Evolutionary conservation across 768 basidiomycete species (phyloP), one percentile per base, ranked within the genome.

Genomic region (Antrodiella citrinella): DNA sequence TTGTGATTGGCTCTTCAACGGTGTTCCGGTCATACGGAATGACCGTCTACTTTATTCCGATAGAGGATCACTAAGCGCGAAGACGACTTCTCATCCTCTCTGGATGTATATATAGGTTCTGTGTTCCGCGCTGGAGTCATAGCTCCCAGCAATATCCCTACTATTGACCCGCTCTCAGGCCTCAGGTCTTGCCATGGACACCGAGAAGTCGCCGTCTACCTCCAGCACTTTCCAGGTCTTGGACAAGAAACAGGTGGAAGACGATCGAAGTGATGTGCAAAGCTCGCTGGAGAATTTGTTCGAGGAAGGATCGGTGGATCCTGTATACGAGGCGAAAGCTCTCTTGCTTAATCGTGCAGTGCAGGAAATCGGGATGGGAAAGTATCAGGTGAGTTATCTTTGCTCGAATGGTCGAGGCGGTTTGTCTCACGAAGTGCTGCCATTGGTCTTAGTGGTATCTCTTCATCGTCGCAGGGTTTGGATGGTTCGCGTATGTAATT

Each of bases 401-500:
- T 9, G 11, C 18, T 12, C 23, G 4, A 1, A 9, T 12, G 11
- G n/a, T n/a, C 13, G 22, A 11, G 4, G n/a, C 25, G 20, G 25
- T 45, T 35, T 21, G 24, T 21, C 25, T 21, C 9, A 42, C 24
- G 3, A 13, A 26, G 12, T 41, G 11, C 19, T 24, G 11, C 26
- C 38, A 11, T 18, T 12, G 25, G 15, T 10, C 18, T 19, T 45
- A 85, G 82, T 83, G 79, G 70, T 67, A 69, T 51, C 61, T 87
- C 26, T 86, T 87, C 61, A 49, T 78, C 47, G 81, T 84, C 23
- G 74, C 82, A 15, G 85, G 83, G 1, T 85, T 87, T 65, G 85
- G 85, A 47, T 86, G 83, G 84, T 74, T 86, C 51, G 78, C 82
- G 83, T 84, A 62, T 63, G 82, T 71, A 15, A 11, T 23, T 4